Base-by-base conservation (phyloP, 345 rosid genomes). In the Raphanus sativus region DNA sequence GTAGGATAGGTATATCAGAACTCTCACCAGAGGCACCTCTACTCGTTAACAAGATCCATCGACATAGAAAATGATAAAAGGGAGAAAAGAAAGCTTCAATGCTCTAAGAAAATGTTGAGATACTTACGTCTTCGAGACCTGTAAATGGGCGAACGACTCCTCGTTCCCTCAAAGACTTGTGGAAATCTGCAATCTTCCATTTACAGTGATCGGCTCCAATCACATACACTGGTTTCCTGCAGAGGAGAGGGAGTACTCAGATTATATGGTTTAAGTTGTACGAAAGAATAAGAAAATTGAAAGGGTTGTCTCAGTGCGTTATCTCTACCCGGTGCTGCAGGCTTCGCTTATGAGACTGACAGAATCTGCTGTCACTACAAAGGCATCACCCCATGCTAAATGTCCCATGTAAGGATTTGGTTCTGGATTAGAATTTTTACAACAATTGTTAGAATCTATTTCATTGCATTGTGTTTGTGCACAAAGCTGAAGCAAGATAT, bases 321-420 rank as follows among this genome's bases (percentile, higher is more conserved):
- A 45, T 45, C n/a, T 45, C n/a, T 78, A 95, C 98, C 99, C 99
- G 0, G 98, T 95, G 81, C 96, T 95, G 88, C 98, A 92, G 67
- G 90, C 97, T 83, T 95, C 99, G 36, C 99, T 95, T 74, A 95
- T 86, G 83, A 86, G 78, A 75, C 97, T 92, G 79, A 95, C 89
- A 61, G 99, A 95, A 86, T 92, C 99, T 32, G 99, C 96, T 12
- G 98, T 90, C 72, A 95, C 81, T 69, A 95, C 88, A 84, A 95
- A 95, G 66, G 99, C 94, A 90, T 92, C 97, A 15, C 92, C 99
- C 99, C 99, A 95, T 60, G 99, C 99, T 83, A 92, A 83, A 85
- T 95, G 91, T 40, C 98, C 98, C 91, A 87, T 86, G 29, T 91
- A 88, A 2, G 97, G 96, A 84, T 91, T 84, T 74, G 99, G 96